Base-by-base conservation (phyloP, 2,329 filamentous ascomycete genomes). In the Colletotrichum brevisporum region DNA sequence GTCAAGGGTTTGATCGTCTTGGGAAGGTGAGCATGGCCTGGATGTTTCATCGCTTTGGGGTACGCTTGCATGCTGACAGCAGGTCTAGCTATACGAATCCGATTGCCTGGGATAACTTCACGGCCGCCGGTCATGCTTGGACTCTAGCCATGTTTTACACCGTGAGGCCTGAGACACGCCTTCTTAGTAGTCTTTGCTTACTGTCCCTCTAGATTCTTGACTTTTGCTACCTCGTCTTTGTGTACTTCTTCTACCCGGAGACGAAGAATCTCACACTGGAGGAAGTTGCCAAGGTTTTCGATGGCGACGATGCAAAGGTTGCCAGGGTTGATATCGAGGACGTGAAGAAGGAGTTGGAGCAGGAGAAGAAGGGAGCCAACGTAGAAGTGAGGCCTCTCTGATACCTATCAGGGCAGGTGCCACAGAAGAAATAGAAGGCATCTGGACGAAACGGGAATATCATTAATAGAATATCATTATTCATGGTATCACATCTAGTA, bases 211-310 rank as follows among this genome's bases (percentile, higher is more conserved):
- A 48, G 48, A 65, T 65, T 24, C 16, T 27, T 12, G 27, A 61
- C 16, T 60, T 48, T 5, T 60, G 26, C 10, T 41, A 27, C 18
- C 18, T 61, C 3, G 3, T 54, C 4, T 50, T 27, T 6, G 48
- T 45, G 24, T 47, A 59, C 12, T n/a, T 48, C 24, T 36, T 53
- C 41, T 48, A 36, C 12, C 39, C 26, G 6, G 26, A 54, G 24
- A 60, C 56, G 26, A 58, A 50, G 26, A 58, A 50, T 26, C 56
- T 58, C n/a, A 52, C 62, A 5, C 13, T 47, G 6, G 18, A 53
- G 16, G 54, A 64, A 4, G 54, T 64, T 31, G 24, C 54, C 26
- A 51, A 36, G 21, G 54, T 45, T 2, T 54, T 61, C 18, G 48
- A 61, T 15, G 63, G 18, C 24, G 48, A 59, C 8, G 18, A 39